phyloP scores from a whole-genome alignment of 768 basidiomycete genomes.

The Coprinopsis sp. region DNA sequence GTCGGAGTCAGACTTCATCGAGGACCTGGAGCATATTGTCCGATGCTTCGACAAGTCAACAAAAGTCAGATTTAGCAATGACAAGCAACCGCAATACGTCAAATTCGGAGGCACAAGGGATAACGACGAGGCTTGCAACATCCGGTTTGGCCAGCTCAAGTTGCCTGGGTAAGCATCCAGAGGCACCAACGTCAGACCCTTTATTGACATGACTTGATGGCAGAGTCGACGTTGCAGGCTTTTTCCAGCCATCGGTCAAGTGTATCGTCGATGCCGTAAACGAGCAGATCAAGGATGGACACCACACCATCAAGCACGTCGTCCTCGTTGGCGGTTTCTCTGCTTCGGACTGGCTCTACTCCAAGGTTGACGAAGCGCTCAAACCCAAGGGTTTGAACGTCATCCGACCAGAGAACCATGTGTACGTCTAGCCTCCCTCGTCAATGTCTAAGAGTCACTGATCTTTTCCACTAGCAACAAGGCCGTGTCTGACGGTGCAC shows the following conservation, averaged over 20 bases:
- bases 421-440: constrained; percentile 8
- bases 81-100: constrained; percentile 39
- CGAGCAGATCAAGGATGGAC: constrained; percentile 20
- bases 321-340: constrained; percentile 53
- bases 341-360: constrained; percentile 45
- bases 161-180: constrained; percentile 23
- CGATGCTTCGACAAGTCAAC: constrained; percentile 43
- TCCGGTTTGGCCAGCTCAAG: constrained; percentile 46
- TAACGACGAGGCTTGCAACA: constrained; percentile 34
- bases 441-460: background rate
- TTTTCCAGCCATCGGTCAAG: constrained; percentile 35
- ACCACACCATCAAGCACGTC: constrained; percentile 31
- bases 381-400: constrained; percentile 18
- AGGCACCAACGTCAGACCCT: background rate
- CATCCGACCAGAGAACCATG: constrained; percentile 18
- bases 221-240: constrained; percentile 30
- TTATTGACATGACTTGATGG: background rate
- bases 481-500: constrained; percentile 11
- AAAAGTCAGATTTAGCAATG: constrained; percentile 40
- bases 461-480: constrained; percentile 5
- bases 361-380: constrained; percentile 23
- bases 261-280: constrained; percentile 31
- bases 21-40: constrained; percentile 39
- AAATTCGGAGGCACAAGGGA: constrained; percentile 43
- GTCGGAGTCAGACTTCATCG: constrained; percentile 33